Evolutionary conservation across 228 moss, liverwort and hornwort genomes (phyloP).

Genomic region (Sphagnum fallax): DNA sequence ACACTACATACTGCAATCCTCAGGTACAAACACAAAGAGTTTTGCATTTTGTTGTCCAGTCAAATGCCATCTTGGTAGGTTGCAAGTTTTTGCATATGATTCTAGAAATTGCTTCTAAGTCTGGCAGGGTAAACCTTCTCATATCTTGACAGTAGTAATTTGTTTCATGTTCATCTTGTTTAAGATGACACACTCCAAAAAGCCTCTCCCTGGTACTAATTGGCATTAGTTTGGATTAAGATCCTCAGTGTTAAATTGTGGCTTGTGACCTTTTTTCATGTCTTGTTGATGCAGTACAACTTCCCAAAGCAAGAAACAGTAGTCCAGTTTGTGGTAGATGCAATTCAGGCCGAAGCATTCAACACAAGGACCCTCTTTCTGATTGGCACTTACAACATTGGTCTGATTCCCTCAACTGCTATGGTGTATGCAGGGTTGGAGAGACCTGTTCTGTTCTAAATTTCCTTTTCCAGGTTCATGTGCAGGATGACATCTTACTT

Average conservation of each 20-base stretch:
- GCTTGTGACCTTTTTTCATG: no score
- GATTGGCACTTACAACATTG: constrained; percentile 94
- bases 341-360: constrained; percentile 94
- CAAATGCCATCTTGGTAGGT: neutral
- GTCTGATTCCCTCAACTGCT: constrained; percentile 16
- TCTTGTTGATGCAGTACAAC: constrained; percentile 59
- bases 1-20: constrained; percentile 94
- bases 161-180: neutral
- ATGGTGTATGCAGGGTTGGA: neutral
- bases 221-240: no score
- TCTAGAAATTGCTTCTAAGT: neutral
- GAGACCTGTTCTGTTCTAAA: no score
- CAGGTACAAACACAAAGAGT: constrained; percentile 38
- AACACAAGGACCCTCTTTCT: constrained; percentile 86
- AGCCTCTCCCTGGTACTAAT: no score
- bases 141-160: neutral
- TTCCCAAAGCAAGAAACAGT: constrained; percentile 85
- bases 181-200: no score
- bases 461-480: no score
- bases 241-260: no score
- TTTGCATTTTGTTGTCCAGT: neutral
- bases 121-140: neutral
- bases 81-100: neutral
- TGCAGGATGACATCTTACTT: no score
- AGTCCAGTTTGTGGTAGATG: constrained; percentile 86